Evolutionary conservation across 805 yeast species (phyloP), one percentile per base, ranked within the genome.

Genomic region (Sugiyamaella chiloensis): DNA sequence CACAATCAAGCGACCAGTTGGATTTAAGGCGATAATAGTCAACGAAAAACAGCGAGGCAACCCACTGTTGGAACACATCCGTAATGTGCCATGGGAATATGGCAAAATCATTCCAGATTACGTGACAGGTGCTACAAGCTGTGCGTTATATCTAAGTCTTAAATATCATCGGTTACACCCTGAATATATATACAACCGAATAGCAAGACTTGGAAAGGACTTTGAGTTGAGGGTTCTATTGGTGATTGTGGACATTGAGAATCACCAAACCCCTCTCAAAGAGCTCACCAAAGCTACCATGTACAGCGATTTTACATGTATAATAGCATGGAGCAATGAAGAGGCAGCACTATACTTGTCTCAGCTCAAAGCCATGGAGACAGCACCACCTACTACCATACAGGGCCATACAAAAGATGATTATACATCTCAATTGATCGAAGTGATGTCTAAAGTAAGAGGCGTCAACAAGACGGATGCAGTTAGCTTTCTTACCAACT

Each of bases 381-480:
- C 51, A 12, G 61, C 63, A 4, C 53, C 64, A 1, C 61, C 69
- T 0, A 59, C 61, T 16, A 43, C 52, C n/a, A 60, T 67, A 40
- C 65, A 63, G 51, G 71, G 65, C 11, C 55, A 54, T 34, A 36
- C 43, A 23, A 58, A 57, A 29, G 54, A 47, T 12, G 63, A 57
- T 30, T 68, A 67, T 52, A 58, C 52, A n/a, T 58, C 60, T 9
- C 70, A 65, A 45, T 52, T 70, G 27, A 55, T 48, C 7, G 67
- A 64, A 11, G 65, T 57, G 5, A 48, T 69, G 35, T 61, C 69
- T 14, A 46, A 61, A 14, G 54, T 69, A 9, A 64, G 68, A 6
- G 63, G 71, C 5, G 64, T 70, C 26, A 71, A 69, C 56, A 63
- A 61, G 52, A 61, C 63, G 34, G 72, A 70, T 49, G 69, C 64